These are phyloP conservation scores for Magnolia kwangsiensis DNA, from an alignment of 164 flowering plant species.

Conservation along the genomic window DNA sequence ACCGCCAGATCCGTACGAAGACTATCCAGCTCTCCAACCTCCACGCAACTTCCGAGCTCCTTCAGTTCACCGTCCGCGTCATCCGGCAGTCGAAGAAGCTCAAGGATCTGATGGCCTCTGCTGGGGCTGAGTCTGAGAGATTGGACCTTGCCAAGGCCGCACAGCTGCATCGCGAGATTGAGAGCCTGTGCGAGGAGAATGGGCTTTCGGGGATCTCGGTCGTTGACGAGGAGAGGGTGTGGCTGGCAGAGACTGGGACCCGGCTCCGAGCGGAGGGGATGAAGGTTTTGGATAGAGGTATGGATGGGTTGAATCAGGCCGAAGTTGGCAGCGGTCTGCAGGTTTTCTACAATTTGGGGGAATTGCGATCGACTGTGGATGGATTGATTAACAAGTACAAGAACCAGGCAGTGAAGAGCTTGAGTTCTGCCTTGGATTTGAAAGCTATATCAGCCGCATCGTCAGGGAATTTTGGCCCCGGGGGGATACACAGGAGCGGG, in stretches of 20 bases:
- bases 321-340: slow-evolving; percentile 95
- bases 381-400: slow-evolving; percentile 68
- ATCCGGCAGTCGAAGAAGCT: slow-evolving; percentile 65
- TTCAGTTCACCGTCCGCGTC: slow-evolving; percentile 58
- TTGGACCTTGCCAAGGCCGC: slow-evolving; percentile 86
- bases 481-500: slow-evolving; percentile 84
- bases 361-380: slow-evolving; percentile 69
- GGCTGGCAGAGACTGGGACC: slow-evolving; percentile 60
- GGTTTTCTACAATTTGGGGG: slow-evolving; percentile 90
- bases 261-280: slow-evolving; percentile 62
- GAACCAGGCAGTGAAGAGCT: slow-evolving; percentile 63
- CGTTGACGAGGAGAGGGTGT: slow-evolving; percentile 59
- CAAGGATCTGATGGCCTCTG: slow-evolving; percentile 40
- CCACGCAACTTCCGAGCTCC: slow-evolving; percentile 48
- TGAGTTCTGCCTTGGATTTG: slow-evolving; percentile 79
- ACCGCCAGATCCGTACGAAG: slow-evolving; percentile 42
- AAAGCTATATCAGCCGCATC: slow-evolving; percentile 61
- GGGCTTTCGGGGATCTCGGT: slow-evolving; percentile 58
- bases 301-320: slow-evolving; percentile 90
- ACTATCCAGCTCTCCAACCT: slow-evolving; percentile 67
- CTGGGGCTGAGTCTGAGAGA: slow-evolving; percentile 37
- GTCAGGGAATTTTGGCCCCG: slow-evolving; percentile 52
- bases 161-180: slow-evolving; percentile 72
- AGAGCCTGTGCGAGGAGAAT: slow-evolving; percentile 50
- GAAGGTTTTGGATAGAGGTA: slow-evolving; percentile 78